Conservation (phyloP, 2,329 filamentous ascomycete species). For the Phaeosphaeriaceae sp. region DNA sequence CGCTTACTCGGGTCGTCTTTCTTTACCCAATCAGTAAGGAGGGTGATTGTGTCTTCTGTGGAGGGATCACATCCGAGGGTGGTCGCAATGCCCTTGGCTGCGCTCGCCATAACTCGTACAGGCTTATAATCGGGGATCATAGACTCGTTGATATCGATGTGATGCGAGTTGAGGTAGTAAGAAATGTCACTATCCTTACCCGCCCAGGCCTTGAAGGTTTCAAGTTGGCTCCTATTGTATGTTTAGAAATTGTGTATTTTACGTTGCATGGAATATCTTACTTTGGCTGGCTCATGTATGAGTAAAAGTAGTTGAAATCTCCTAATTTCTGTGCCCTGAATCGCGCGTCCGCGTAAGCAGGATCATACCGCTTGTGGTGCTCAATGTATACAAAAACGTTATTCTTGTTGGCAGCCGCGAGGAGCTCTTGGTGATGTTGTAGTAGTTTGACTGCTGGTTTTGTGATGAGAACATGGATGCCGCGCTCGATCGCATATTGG, state of each 20-base stretch:
- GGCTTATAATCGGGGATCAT: conserved; percentile 87
- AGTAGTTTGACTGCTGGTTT: conserved; percentile 91
- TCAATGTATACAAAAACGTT: conserved; percentile 91
- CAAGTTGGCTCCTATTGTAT: conserved; percentile 87
- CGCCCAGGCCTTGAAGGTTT: conserved; percentile 95
- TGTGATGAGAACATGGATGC: conserved; percentile 89
- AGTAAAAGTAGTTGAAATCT: conserved; percentile 98
- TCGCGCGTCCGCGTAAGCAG: conserved; percentile 86
- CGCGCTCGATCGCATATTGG: conserved; percentile 85
- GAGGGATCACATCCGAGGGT: conserved; percentile 76
- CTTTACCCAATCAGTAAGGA: conserved; percentile 88
- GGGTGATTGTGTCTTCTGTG: conserved; percentile 92
- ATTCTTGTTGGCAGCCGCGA: conserved; percentile 73
- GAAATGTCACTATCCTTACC: conserved; percentile 91
- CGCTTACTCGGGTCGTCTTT: conserved; percentile 70
- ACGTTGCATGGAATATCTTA: conserved; percentile 49
- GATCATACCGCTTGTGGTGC: conserved; percentile 96
- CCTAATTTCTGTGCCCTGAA: conserved; percentile 77
- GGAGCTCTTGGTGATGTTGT: conserved; percentile 76
- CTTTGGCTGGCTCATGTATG: conserved; percentile 83
- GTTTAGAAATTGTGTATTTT: conserved; percentile 59
- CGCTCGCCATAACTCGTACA: conserved; percentile 77
- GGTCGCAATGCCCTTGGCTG: conserved; percentile 78
- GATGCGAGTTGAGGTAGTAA: conserved; percentile 95
- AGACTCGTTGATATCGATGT: conserved; percentile 89